phyloP scores from a whole-genome alignment of 257 asterid species.

The Ophiorrhiza pumila region DNA sequence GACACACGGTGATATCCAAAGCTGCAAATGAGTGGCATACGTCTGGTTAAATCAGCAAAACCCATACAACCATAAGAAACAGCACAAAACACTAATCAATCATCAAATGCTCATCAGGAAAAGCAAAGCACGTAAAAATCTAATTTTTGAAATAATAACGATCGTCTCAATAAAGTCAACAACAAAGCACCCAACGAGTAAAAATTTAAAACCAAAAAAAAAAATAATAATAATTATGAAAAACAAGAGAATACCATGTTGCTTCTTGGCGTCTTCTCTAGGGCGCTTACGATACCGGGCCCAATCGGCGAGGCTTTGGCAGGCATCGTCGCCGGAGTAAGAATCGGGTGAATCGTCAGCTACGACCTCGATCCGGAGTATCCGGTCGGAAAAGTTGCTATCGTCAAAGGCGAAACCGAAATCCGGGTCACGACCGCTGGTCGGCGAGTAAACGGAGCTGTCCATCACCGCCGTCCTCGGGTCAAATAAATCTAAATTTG shows the following conservation, averaged over 20 bases:
- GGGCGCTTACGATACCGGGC: constrained; percentile 61
- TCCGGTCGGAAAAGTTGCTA: constrained; percentile 73
- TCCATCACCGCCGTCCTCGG: constrained; percentile 69
- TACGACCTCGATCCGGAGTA: constrained; percentile 61
- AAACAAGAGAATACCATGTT: constrained; percentile 33
- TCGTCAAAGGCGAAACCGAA: constrained; percentile 87
- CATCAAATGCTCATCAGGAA: not conserved
- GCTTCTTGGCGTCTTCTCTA: constrained; percentile 45
- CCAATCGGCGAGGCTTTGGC: constrained; percentile 59
- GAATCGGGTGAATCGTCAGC: constrained; percentile 51
- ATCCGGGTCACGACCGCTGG: constrained; percentile 44
- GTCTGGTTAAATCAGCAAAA: constrained; percentile 75
- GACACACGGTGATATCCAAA: constrained; percentile 73
- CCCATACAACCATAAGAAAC: constrained; percentile 19
- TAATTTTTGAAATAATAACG: too few relatives aligned
- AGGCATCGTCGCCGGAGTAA: constrained; percentile 33
- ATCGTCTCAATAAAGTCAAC: not conserved
- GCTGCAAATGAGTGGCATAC: constrained; percentile 93
- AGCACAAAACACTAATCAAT: not conserved
- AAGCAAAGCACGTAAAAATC: too few relatives aligned
- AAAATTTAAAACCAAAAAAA: not conserved
- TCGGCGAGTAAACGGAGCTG: constrained; percentile 42
- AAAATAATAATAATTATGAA: too few relatives aligned
- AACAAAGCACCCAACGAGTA: not conserved
- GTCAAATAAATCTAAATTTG: constrained; percentile 74